A percentile compares a stretch with the other conserved stretches of the same genome.
These are phyloP conservation scores for Thielaviopsis cerberus DNA, from an alignment of 2,329 filamentous ascomycete species.

Conservation along the genomic window DNA sequence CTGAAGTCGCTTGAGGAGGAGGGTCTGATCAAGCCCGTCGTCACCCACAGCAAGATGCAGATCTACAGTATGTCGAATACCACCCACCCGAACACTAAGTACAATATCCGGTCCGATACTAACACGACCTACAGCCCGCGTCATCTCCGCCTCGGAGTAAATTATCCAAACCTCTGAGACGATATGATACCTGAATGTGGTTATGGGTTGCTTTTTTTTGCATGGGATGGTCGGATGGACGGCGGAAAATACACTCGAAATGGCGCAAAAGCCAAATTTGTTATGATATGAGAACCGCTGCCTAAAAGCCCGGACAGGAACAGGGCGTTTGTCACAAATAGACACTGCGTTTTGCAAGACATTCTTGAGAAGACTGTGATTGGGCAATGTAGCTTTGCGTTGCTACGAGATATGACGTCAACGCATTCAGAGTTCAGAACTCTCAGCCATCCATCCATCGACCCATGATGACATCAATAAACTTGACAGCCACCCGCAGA, in stretches of 20 bases:
- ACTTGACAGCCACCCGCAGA: conserved; percentile 8
- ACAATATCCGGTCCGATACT: neutral
- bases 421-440: neutral
- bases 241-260: conserved; percentile 11
- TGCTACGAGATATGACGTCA: conserved; percentile 3
- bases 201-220: conserved; percentile 12
- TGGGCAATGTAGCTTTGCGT: neutral
- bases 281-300: conserved; percentile 9
- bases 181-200: conserved; percentile 9
- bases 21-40: conserved; percentile 95
- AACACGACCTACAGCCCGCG: conserved; percentile 9
- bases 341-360: conserved; percentile 8
- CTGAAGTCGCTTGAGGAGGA: conserved; percentile 90
- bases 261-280: conserved; percentile 12
- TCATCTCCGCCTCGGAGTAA: conserved; percentile 12
- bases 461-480: conserved; percentile 3
- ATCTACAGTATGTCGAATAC: conserved; percentile 66
- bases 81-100: neutral
- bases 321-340: conserved; percentile 10
- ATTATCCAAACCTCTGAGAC: conserved; percentile 2
- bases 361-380: conserved; percentile 1
- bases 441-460: conserved; percentile 4
- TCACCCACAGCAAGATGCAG: conserved; percentile 90
- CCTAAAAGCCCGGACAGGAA: conserved; percentile 7
- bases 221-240: conserved; percentile 11